Base-by-base conservation (phyloP, 176 grass and related monocot species). In the Metroxylon sagu region DNA sequence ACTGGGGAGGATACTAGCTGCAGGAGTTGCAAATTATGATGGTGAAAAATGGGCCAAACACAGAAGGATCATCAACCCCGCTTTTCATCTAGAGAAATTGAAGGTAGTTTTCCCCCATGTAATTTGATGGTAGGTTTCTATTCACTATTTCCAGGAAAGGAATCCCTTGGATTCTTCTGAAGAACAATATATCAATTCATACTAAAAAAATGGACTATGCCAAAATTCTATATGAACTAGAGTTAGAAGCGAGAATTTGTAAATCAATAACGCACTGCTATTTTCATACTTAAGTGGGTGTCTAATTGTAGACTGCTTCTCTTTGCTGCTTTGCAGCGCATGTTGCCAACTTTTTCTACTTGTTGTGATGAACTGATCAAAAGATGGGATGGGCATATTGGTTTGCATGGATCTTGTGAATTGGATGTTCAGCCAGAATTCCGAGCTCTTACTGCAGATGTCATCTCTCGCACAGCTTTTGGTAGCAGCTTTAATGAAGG, bases 21-120 rank as follows among this genome's bases (percentile, higher is more conserved):
- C 0, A 5, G 70, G 70, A 18, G 2, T 72, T 10, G 1, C 35
- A 35, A 1, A 1, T 4, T 29, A 54, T 29, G 14, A 53, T 5
- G 58, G 70, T 10, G 58, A 72, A 5, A 54, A 72, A 50, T 72
- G 70, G 70, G 70, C 23, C n/a, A 72, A 72, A 17, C 70, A 61
- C 26, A 62, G 69, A 10, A 61, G 26, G 18, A 72, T 62, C 27
- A 60, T 72, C 16, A 72, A 72, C 12, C 57, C 69, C 25, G 58
- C 69, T 35, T 72, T 72, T n/a, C 69, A 72, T 30, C 0, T 54
- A 0, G 70, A 72, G 25, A 72, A 72, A 14, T 2, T 72, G 12
- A 72, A 72, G 57, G 70, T 72, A 29, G 15, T 35, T 27, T 12
- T 0, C 31, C 8, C 6, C 5, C 4, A 31, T 14, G 35, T 12